Conservation (phyloP, 306 rosid species). For the Vigna mungo region DNA sequence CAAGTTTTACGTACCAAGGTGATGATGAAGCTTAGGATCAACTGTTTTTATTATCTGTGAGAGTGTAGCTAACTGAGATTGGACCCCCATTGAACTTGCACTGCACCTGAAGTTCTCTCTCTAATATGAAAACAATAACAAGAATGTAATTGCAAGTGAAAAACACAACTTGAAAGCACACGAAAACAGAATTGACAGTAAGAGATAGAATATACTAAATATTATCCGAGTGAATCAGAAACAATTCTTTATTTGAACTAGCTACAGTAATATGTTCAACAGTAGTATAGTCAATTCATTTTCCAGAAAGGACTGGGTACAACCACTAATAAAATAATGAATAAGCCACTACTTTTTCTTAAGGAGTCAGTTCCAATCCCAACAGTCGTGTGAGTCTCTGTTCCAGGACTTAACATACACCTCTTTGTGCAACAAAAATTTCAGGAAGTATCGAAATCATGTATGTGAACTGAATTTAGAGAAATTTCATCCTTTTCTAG, state of each 20-base stretch:
- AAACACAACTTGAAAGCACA: constrained; percentile 9
- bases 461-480: neutral
- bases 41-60: constrained; percentile 89
- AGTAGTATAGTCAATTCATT: neutral
- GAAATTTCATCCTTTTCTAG: constrained; percentile 32
- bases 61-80: constrained; percentile 85
- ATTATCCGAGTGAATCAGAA: constrained; percentile 2
- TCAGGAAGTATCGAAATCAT: constrained; percentile 28
- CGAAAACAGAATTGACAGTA: constrained; percentile 22
- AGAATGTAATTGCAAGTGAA: constrained; percentile 43
- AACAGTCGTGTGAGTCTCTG: constrained; percentile 17
- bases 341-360: constrained; percentile 1
- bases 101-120: constrained; percentile 85
- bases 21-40: constrained; percentile 96
- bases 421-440: constrained; percentile 12
- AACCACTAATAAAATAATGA: constrained; percentile 16
- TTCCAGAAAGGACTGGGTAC: constrained; percentile 24
- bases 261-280: constrained; percentile 7
- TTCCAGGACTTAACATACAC: neutral
- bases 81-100: constrained; percentile 88
- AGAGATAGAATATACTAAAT: neutral
- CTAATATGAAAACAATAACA: constrained; percentile 58
- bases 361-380: constrained; percentile 7
- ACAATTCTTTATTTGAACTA: constrained; percentile 17
- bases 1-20: constrained; percentile 71